These are phyloP conservation scores for Scytalidium lignicola DNA, from an alignment of 2,329 filamentous ascomycete species.

Conservation along the genomic window DNA sequence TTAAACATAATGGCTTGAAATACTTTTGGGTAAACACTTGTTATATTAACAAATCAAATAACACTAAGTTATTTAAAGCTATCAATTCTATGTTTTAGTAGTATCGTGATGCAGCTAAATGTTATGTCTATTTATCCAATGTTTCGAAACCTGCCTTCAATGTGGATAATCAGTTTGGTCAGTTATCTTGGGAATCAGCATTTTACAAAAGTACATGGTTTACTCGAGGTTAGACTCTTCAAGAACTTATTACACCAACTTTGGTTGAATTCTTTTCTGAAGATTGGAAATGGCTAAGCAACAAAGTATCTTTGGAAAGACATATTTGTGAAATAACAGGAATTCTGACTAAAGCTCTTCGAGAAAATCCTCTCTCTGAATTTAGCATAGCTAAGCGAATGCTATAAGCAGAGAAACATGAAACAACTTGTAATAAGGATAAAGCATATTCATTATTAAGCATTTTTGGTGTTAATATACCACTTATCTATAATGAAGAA, in stretches of 20 bases:
- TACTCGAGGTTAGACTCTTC: too few species aligned
- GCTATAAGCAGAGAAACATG: constrained; percentile 33
- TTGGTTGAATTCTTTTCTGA: constrained; percentile 1
- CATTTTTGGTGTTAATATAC: too few species aligned
- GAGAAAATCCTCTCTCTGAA: constrained; percentile 1
- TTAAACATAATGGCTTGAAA: not conserved
- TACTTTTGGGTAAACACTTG: too few species aligned
- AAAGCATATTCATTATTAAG: too few species aligned
- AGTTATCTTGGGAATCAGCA: not conserved
- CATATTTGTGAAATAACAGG: constrained; percentile 4
- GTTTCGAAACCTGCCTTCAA: too few species aligned
- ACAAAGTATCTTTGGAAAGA: not conserved
- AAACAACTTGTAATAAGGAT: too few species aligned
- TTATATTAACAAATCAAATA: too few species aligned
- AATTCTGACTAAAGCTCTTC: not conserved
- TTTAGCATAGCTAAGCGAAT: constrained; percentile 11
- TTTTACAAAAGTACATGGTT: not conserved
- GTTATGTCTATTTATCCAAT: constrained; percentile 9
- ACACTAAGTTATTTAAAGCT: too few species aligned
- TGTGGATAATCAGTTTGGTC: not conserved
- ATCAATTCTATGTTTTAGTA: too few species aligned
- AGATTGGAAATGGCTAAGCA: not conserved
- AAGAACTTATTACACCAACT: not conserved
- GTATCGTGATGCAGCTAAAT: constrained; percentile 5
- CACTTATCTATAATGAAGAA: too few species aligned